Evolutionary conservation across 2,329 filamentous ascomycete genomes (phyloP).

Genomic region (Ramularia collo-cygni): DNA sequence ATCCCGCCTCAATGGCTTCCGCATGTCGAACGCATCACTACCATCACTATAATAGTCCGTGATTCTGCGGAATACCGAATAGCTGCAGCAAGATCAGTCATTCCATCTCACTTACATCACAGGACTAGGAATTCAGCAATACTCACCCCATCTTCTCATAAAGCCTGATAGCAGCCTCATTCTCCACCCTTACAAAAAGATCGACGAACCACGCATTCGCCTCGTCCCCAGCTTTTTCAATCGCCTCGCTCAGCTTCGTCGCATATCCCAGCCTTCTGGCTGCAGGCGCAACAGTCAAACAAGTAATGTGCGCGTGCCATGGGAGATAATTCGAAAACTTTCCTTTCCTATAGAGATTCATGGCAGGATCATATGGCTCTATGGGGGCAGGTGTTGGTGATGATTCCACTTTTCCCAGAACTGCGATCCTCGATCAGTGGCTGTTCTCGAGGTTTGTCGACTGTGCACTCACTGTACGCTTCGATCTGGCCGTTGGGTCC

Average conservation of each 20-base stretch:
- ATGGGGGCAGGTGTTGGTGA: conserved; percentile 65
- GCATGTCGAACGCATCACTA: conserved; percentile 96
- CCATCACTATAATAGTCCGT: conserved; percentile 92
- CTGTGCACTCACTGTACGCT: conserved; percentile 80
- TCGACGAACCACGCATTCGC: conserved; percentile 93
- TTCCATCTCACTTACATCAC: neutral
- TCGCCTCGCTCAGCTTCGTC: conserved; percentile 68
- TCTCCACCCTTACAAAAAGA: conserved; percentile 84
- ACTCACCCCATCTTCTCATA: conserved; percentile 79
- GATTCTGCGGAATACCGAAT: conserved; percentile 82
- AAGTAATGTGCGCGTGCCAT: conserved; percentile 98
- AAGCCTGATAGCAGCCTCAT: conserved; percentile 77
- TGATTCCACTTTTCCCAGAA: conserved; percentile 94
- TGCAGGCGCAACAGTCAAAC: conserved; percentile 81
- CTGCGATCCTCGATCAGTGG: conserved; percentile 41
- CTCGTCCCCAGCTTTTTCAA: conserved; percentile 76
- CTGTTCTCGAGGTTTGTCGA: neutral
- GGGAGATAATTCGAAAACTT: conserved; percentile 69
- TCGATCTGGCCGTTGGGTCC: conserved; percentile 81
- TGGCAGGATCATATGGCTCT: conserved; percentile 58
- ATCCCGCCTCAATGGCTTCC: conserved; percentile 82
- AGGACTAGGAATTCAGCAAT: neutral
- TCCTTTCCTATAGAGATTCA: conserved; percentile 31
- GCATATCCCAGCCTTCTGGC: conserved; percentile 83
- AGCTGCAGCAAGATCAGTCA: conserved; percentile 31